Percentiles rank a stretch among this genome's conserved stretches.
These are phyloP conservation scores for Thalassiosira exigua DNA, from an alignment of 352 stramenopile genomes.

Conservation along the genomic window DNA sequence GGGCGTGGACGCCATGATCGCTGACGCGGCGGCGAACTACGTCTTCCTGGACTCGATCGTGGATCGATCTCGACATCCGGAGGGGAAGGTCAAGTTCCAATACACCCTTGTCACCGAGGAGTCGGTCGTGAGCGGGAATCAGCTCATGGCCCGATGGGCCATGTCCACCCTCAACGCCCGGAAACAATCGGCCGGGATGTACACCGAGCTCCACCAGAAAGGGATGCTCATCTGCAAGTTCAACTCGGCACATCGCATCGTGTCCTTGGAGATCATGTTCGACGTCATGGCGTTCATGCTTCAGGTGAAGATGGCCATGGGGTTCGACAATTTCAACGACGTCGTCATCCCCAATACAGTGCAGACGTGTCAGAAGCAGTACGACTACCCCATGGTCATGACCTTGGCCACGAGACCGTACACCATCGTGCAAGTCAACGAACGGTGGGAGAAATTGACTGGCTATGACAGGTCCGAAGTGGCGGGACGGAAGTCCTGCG, in stretches of 20 bases:
- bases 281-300: slow-evolving; percentile 87
- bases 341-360: slow-evolving; percentile 83
- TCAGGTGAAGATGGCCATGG: slow-evolving; percentile 82
- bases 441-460: slow-evolving; percentile 83
- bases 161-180: slow-evolving; percentile 82
- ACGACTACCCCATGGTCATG: slow-evolving; percentile 82
- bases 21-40: slow-evolving; percentile 77
- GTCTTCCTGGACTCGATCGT: slow-evolving; percentile 82
- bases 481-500: slow-evolving; percentile 73
- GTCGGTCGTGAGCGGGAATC: slow-evolving; percentile 75
- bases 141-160: slow-evolving; percentile 83
- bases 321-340: slow-evolving; percentile 75
- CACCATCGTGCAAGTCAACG: slow-evolving; percentile 84
- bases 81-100: slow-evolving; percentile 78
- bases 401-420: slow-evolving; percentile 77
- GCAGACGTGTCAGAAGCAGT: slow-evolving; percentile 78
- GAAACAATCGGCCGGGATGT: slow-evolving; percentile 60
- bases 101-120: slow-evolving; percentile 84
- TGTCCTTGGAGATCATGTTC: slow-evolving; percentile 83
- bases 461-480: slow-evolving; percentile 78
- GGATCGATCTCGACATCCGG: slow-evolving; percentile 71
- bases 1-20: slow-evolving; percentile 85
- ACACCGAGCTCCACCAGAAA: slow-evolving; percentile 77
- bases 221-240: slow-evolving; percentile 86
- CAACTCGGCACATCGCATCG: slow-evolving; percentile 82